Percentiles rank a stretch among this genome's conserved stretches.
These are phyloP conservation scores for Torulaspora microellipsoides DNA, from an alignment of 805 yeast species.

Conservation along the genomic window DNA sequence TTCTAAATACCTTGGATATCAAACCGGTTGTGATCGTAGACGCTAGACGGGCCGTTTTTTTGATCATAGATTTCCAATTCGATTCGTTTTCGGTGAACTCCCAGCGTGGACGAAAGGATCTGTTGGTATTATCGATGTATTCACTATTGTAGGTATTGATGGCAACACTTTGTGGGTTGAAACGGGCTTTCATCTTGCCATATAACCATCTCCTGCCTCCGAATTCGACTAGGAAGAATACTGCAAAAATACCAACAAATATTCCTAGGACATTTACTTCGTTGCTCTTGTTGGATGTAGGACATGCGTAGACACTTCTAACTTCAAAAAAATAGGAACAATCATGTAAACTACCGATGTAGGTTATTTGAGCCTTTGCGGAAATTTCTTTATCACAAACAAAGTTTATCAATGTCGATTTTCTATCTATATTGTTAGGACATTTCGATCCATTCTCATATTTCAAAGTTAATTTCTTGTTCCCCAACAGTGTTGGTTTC, in stretches of 20 bases:
- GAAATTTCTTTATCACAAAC: slow-evolving; percentile 74
- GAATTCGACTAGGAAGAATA: slow-evolving; percentile 38
- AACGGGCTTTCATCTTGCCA: slow-evolving; percentile 14
- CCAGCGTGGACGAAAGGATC: slow-evolving; percentile 40
- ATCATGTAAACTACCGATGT: slow-evolving; percentile 65
- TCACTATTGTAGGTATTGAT: slow-evolving; percentile 31
- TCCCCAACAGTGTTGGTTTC: slow-evolving; percentile 62
- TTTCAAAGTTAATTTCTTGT: slow-evolving; percentile 57
- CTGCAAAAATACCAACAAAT: slow-evolving; percentile 48
- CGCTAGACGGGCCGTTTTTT: not conserved
- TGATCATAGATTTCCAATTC: slow-evolving; percentile 5
- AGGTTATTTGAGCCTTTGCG: slow-evolving; percentile 60
- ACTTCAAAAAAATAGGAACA: slow-evolving; percentile 84
- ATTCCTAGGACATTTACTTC: slow-evolving; percentile 63
- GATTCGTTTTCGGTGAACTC: slow-evolving; percentile 26
- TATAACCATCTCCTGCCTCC: slow-evolving; percentile 35
- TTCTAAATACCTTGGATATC: too few species aligned
- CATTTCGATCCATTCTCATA: slow-evolving; percentile 68
- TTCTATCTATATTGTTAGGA: slow-evolving; percentile 49
- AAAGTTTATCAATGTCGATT: slow-evolving; percentile 64
- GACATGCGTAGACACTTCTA: slow-evolving; percentile 80
- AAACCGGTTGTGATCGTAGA: too few species aligned
- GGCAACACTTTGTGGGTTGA: slow-evolving; percentile 4
- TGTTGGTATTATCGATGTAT: slow-evolving; percentile 38
- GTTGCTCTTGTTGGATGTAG: slow-evolving; percentile 65